Percentiles rank a stretch among this genome's conserved stretches.
Evolutionary conservation across 2,329 filamentous ascomycete genomes (phyloP).

Genomic region (Exophiala alcalophila): DNA sequence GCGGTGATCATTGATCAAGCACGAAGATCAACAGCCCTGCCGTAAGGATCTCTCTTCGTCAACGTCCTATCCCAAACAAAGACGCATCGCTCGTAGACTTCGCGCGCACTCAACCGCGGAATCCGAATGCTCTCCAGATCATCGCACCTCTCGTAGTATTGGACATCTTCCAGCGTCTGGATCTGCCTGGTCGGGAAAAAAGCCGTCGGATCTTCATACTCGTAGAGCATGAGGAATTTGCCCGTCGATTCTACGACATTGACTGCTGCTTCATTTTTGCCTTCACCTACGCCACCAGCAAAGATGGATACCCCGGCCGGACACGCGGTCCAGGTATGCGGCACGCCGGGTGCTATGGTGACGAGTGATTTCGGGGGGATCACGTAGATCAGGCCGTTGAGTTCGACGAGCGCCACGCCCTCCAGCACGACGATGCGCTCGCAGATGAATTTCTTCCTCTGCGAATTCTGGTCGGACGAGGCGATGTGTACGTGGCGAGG

Average conservation of each 20-base stretch:
- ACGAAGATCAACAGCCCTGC: not conserved
- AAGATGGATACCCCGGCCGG: constrained; percentile 18
- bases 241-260: constrained; percentile 9
- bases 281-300: not conserved
- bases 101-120: constrained; percentile 5
- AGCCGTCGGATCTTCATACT: constrained; percentile 23
- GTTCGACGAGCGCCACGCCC: constrained; percentile 21
- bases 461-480: not conserved
- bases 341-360: constrained; percentile 21
- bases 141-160: constrained; percentile 17
- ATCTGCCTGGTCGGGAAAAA: constrained; percentile 23
- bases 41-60: not conserved
- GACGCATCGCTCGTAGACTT: constrained; percentile 12
- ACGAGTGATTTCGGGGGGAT: constrained; percentile 23
- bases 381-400: constrained; percentile 21
- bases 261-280: not conserved
- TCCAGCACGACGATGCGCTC: constrained; percentile 24
- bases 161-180: constrained; percentile 6
- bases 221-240: constrained; percentile 24
- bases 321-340: constrained; percentile 25
- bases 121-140: constrained; percentile 17
- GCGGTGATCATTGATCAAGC: not conserved
- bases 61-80: constrained; percentile 6
- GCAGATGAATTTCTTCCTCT: constrained; percentile 5
- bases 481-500: constrained; percentile 25